These are phyloP conservation scores for Melastoma malabathricum DNA, from an alignment of 345 rosid genomes.

Conservation along the genomic window DNA sequence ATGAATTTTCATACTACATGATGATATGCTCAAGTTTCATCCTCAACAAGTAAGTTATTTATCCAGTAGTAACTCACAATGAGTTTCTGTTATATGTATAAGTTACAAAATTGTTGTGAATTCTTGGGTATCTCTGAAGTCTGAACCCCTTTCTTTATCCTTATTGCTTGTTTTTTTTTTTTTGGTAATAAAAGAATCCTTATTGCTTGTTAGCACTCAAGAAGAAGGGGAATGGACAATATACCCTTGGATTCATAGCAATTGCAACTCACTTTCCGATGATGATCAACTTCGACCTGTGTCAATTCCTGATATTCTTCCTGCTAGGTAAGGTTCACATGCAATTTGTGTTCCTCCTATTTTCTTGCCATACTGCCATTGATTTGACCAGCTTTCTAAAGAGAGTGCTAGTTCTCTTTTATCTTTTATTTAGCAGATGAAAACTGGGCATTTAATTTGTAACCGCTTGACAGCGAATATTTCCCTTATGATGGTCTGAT, in stretches of 20 bases:
- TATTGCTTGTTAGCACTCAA: conserved; percentile 28
- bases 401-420: no score
- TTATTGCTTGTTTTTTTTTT: neutral
- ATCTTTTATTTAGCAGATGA: no score
- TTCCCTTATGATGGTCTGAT: no score
- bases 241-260: conserved; percentile 95
- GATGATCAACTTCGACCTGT: conserved; percentile 78
- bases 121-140: neutral
- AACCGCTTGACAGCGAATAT: no score
- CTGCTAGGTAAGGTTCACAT: conserved; percentile 50
- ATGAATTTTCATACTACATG: conserved; percentile 98
- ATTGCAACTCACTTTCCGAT: conserved; percentile 86
- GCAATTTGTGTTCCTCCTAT: neutral
- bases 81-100: neutral
- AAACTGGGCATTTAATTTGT: no score
- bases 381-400: no score
- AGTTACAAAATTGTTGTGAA: neutral
- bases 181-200: no score
- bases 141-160: neutral
- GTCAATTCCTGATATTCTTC: conserved; percentile 77
- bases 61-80: no score
- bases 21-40: conserved; percentile 98
- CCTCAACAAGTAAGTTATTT: conserved; percentile 63
- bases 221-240: conserved; percentile 73
- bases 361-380: no score